Base-by-base conservation (phyloP, 371 early-diverging fungal species). In the Astathelohania contejeani region DNA sequence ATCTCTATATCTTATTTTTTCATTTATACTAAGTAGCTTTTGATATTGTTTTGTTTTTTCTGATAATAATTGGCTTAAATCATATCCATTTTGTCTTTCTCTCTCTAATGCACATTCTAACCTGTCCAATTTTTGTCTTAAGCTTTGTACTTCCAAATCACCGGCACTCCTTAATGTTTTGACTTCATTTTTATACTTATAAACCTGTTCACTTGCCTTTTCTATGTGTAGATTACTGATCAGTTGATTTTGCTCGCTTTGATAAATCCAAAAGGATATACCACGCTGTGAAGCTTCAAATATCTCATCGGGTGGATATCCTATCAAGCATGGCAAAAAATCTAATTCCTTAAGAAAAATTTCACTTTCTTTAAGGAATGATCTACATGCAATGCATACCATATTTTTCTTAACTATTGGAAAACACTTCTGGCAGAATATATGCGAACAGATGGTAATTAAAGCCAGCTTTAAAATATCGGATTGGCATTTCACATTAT, bases 371-470 rank as follows among this genome's bases (percentile, higher is more conserved):
- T 44, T 38, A 7, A 20, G 7, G 16, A 38, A 38, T 38, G 50
- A 38, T 38, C 19, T 49, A 20, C 50, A 49, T 49, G 50, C 50
- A 26, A 49, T 44, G 20, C 50, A 49, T 14, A 38, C 7, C 27
- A 35, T 26, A 7, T 7, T 38, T 7, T 26, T 22, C 39, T 49
- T 7, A 9, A 49, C 25, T 49, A 35, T 22, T 49, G 50, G 27
- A 7, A 10, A 22, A 44, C 55, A 55, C 4, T 24, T 24, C 7
- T 25, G 18, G 25, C 55, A 55, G 51, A 47, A 55, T 10, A 55
- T 16, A 35, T 55, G 55, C 27, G 52, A 52, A 26, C 55, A 55
- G 16, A 9, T 10, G 7, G 55, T 55, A 3, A 55, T 55, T 19
- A 10, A 35, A n/a, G 9, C 10, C 25, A 20, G 10, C 12, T 50